Evolutionary conservation across 108 stramenopile genomes (phyloP).

Genomic region (Cyclotella cryptica): DNA sequence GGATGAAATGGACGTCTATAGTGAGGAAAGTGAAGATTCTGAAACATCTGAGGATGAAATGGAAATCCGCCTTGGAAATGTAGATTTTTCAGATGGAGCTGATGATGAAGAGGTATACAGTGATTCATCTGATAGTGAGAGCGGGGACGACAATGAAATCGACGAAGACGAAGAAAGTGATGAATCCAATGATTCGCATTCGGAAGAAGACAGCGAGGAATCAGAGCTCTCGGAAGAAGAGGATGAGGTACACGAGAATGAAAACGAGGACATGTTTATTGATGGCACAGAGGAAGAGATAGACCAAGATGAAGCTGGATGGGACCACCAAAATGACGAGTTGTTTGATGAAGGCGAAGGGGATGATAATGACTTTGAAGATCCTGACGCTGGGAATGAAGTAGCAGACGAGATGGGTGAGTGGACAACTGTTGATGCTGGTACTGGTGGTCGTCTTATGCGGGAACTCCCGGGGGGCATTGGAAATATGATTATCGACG

Average conservation of each 20-base stretch:
- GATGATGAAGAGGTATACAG: conserved; percentile 48
- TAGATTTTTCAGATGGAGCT: conserved; percentile 41
- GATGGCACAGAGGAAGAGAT: conserved; percentile 44
- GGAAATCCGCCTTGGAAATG: conserved; percentile 44
- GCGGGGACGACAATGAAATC: conserved; percentile 38
- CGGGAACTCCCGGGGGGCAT: conserved; percentile 33
- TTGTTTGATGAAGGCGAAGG: conserved; percentile 59
- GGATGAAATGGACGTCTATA: conserved; percentile 42
- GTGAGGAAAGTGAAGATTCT: conserved; percentile 37
- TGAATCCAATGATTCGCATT: conserved; percentile 58
- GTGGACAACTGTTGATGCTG: conserved; percentile 80
- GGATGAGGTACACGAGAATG: conserved; percentile 42
- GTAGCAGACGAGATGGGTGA: conserved; percentile 60
- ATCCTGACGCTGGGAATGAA: conserved; percentile 31
- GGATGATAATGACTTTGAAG: conserved; percentile 49
- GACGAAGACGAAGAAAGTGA: conserved; percentile 34
- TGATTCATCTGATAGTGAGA: conserved; percentile 37
- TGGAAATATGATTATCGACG: conserved; percentile 61
- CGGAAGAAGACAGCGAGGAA: conserved; percentile 49
- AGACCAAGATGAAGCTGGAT: conserved; percentile 24
- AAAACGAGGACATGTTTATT: background rate
- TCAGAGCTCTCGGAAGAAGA: conserved; percentile 26
- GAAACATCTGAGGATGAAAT: conserved; percentile 43
- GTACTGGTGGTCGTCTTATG: background rate
- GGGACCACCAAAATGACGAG: conserved; percentile 35